Evolutionary conservation across 2,329 filamentous ascomycete species (phyloP), one percentile per base, ranked within the genome.

Genomic region (Ophiostoma tasmaniense): DNA sequence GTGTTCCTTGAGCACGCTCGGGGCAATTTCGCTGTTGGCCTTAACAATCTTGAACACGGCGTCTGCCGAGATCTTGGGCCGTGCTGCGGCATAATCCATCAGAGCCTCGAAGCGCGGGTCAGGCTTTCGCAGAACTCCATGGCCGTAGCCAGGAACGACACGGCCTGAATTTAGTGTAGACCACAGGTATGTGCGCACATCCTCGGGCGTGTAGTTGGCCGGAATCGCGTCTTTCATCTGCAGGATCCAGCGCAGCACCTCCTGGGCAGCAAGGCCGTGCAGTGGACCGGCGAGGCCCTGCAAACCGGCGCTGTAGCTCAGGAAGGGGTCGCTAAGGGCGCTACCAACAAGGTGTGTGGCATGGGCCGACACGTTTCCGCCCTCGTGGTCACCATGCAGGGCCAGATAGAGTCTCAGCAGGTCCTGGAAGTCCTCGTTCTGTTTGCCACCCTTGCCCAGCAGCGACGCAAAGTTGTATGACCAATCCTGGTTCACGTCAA

Each of bases 391-490:
- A 72, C 95, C 95, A 80, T 99, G 95, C 5, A 99, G 89, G 66
- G 95, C 94, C 30, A 99, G 88, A 81, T 99, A 99, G 39, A 99
- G 83, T 74, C 95, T 88, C 72, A 99, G 86, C 25, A 99, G 85
- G 76, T 99, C 95, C 78, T 98, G 94, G 85, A 99, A 97, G 78
- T 91, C 90, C 81, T 93, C 91, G 75, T 98, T 90, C 80, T 96
- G 84, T 79, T 90, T 87, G 73, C 93, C 92, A 66, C 89, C 87
- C 82, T 96, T 97, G 76, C 94, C 94, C 68, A 98, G 87, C 88
- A 98, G 93, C 73, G 93, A 91, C 64, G 95, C 95, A 76, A 97
- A 99, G 85, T 99, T 99, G 85, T 97, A 96, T 0, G 93, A 90
- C 95, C 95, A 99, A 80, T 99, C 95, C 81, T 97, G 92, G 74